These are phyloP conservation scores for Sphagnum fallax DNA, from an alignment of 228 moss, liverwort and hornwort species.

Conservation along the genomic window DNA sequence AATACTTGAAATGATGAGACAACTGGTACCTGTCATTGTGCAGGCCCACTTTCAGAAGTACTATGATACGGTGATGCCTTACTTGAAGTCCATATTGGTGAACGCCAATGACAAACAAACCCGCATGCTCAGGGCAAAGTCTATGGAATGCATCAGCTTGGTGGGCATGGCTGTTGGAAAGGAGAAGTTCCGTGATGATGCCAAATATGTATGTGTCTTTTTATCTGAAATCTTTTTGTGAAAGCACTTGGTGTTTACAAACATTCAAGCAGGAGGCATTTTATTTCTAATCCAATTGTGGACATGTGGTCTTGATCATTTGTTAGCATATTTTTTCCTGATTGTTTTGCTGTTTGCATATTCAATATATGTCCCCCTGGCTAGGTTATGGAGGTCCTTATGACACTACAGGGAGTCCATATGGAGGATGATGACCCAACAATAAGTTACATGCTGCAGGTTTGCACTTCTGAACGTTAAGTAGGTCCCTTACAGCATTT, in stretches of 20 bases:
- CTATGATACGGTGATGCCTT: conserved; percentile 96
- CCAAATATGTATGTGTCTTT: conserved; percentile 63
- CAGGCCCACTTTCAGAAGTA: conserved; percentile 95
- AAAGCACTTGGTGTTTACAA: background rate
- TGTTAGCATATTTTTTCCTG: background rate
- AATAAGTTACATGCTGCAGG: conserved; percentile 99
- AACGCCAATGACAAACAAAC: conserved; percentile 93
- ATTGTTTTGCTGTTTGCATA: background rate
- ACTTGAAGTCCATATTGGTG: conserved; percentile 76
- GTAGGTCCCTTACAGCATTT: no score
- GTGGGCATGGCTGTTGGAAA: conserved; percentile 99
- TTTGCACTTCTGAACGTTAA: conserved; percentile 2
- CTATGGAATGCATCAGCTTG: conserved; percentile 99
- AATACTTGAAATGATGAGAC: background rate
- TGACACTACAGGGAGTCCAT: conserved; percentile 83
- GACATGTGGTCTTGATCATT: no score
- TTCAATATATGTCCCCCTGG: background rate
- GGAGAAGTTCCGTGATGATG: conserved; percentile 96
- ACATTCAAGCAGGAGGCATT: no score
- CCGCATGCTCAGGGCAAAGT: conserved; percentile 95
- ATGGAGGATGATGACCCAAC: conserved; percentile 99
- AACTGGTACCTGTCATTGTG: background rate
- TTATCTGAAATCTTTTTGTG: background rate
- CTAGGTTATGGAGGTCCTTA: conserved; percentile 99
- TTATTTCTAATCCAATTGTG: no score